phyloP scores from a whole-genome alignment of 2,329 filamentous ascomycete species.

The Fusarium tjaetaba region DNA sequence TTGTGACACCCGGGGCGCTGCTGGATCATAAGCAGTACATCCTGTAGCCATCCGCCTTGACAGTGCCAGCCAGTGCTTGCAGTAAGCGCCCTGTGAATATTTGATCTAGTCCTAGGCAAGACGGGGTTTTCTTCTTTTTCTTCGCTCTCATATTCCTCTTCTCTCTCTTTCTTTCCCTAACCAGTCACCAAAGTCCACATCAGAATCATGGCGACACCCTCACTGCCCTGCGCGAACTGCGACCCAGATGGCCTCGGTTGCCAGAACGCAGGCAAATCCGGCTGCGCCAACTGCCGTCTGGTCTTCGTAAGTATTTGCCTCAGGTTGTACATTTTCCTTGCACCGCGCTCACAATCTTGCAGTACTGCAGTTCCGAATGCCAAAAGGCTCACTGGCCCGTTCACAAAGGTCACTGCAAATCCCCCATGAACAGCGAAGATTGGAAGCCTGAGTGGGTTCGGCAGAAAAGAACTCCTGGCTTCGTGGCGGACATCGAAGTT shows the following conservation, averaged over 20 bases:
- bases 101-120: background rate
- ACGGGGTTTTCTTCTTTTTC: rapidly evolving
- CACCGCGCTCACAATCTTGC: background rate
- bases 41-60: too few relatives aligned
- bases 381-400: background rate
- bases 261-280: background rate
- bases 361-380: conserved; percentile 20
- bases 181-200: too few relatives aligned
- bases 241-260: rapidly evolving
- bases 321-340: too few relatives aligned
- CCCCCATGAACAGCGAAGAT: background rate
- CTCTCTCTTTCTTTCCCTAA: too few relatives aligned
- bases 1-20: too few relatives aligned
- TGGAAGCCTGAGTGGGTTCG: background rate
- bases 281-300: background rate
- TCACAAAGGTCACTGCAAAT: background rate
- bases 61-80: background rate
- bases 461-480: too few relatives aligned
- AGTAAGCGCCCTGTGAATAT: background rate
- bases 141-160: rapidly evolving
- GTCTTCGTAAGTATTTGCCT: background rate
- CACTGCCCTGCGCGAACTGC: background rate
- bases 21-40: background rate
- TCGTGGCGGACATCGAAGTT: too few relatives aligned
- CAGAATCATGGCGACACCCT: background rate